Evolutionary conservation across 2,329 filamentous ascomycete species (phyloP).

Genomic region (Aureobasidium sp.): DNA sequence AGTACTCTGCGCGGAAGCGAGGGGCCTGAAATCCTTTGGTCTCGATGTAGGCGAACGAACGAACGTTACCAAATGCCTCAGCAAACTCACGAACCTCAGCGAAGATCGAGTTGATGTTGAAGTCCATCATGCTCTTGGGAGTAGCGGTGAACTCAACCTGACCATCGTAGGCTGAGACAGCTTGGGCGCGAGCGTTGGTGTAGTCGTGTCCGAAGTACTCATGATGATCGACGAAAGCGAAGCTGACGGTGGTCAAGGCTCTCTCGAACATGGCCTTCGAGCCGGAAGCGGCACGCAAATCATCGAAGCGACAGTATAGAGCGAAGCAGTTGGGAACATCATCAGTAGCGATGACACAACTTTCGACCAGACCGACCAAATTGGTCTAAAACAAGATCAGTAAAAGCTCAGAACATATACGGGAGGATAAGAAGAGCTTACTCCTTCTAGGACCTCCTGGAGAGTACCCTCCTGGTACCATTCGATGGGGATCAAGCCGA

Average conservation of each 20-base stretch:
- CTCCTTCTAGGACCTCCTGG: not conserved
- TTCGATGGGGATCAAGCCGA: not conserved
- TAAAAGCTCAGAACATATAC: not conserved
- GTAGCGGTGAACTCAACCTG: conserved; percentile 23
- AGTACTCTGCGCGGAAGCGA: conserved; percentile 26
- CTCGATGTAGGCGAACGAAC: conserved; percentile 18
- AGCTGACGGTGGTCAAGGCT: conserved; percentile 12
- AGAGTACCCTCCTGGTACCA: not conserved
- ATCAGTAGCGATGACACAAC: not conserved
- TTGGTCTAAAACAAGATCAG: not conserved
- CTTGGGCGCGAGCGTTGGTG: not conserved
- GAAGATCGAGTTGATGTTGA: conserved; percentile 16
- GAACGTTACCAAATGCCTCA: conserved; percentile 20
- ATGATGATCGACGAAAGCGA: conserved; percentile 18
- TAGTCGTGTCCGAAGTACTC: not conserved
- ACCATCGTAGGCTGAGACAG: conserved; percentile 21
- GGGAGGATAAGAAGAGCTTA: not conserved
- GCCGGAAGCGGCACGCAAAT: conserved; percentile 28
- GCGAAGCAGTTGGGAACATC: not conserved
- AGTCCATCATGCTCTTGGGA: conserved; percentile 15
- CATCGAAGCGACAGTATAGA: conserved; percentile 31
- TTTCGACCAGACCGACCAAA: not conserved
- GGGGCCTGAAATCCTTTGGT: conserved; percentile 16
- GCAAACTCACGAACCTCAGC: conserved; percentile 19
- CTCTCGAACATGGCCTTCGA: conserved; percentile 17